These are phyloP conservation scores for Rubia balearica DNA, from an alignment of 305 asterid genomes.

Conservation along the genomic window DNA sequence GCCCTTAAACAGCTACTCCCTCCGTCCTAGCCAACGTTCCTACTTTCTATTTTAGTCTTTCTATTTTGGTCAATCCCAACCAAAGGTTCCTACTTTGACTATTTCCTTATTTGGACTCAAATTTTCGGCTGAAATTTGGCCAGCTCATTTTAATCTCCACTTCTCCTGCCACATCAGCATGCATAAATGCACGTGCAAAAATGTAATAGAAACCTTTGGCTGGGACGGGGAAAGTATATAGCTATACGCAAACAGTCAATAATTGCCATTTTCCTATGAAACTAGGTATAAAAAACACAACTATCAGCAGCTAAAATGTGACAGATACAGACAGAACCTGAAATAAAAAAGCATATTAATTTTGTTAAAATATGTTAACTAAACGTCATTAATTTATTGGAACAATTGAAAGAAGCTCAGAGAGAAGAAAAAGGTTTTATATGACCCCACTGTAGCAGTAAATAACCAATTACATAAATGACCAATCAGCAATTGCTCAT, in stretches of 20 bases:
- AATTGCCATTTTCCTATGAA: neutral
- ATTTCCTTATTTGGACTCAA: too few species aligned
- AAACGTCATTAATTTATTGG: neutral
- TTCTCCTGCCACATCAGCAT: too few species aligned
- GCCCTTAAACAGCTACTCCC: neutral
- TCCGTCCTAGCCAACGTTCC: too few species aligned
- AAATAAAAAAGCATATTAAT: neutral
- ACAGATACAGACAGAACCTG: neutral
- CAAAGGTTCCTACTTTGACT: too few species aligned
- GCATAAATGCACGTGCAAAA: too few species aligned
- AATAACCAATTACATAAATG: neutral
- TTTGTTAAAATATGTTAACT: neutral
- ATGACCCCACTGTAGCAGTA: neutral
- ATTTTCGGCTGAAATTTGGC: too few species aligned
- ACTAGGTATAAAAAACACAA: neutral
- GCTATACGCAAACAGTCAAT: neutral
- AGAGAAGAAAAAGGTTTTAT: neutral
- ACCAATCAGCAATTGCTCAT: neutral
- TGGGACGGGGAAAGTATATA: too few species aligned
- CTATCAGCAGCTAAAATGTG: neutral
- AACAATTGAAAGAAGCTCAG: neutral
- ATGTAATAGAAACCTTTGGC: too few species aligned
- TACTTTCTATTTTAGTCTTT: too few species aligned
- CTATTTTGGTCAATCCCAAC: too few species aligned
- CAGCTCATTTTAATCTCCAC: too few species aligned